These are phyloP conservation scores for Sclerotinia borealis DNA, from an alignment of 2,329 filamentous ascomycete genomes.

Conservation along the genomic window DNA sequence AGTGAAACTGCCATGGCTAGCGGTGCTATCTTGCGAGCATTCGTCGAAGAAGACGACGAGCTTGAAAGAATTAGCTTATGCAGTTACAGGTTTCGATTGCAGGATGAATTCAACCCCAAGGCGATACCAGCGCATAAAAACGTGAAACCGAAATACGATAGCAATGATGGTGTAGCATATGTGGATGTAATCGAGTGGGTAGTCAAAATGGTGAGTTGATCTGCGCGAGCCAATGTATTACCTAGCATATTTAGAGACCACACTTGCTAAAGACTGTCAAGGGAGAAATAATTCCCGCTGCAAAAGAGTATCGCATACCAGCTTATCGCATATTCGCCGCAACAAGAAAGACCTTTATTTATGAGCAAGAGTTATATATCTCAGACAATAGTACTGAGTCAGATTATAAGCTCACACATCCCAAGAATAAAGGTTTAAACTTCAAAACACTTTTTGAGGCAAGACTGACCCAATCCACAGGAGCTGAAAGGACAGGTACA, in stretches of 20 bases:
- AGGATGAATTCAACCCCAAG: neutral
- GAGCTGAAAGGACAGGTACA: neutral
- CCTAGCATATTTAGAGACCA: neutral
- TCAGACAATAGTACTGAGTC: conserved; percentile 1
- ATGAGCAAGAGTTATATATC: neutral
- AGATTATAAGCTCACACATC: neutral
- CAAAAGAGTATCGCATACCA: neutral
- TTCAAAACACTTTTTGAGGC: neutral
- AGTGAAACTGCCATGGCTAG: conserved; percentile 9
- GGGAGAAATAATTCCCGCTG: neutral
- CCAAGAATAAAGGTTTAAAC: neutral
- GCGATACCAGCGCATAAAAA: neutral
- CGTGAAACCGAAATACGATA: neutral
- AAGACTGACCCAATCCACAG: neutral
- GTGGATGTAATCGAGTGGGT: neutral
- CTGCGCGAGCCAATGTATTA: neutral
- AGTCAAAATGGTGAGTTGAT: neutral
- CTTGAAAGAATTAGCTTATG: neutral
- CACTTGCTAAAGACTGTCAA: neutral
- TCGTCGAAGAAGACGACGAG: neutral
- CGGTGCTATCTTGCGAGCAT: neutral
- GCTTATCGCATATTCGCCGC: neutral
- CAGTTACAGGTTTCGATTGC: conserved; percentile 2
- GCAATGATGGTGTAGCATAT: neutral
- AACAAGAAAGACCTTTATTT: neutral